Percentiles rank a stretch among this genome's conserved stretches.
Conservation (phyloP, 164 flowering plant species). For the Sedum album region DNA sequence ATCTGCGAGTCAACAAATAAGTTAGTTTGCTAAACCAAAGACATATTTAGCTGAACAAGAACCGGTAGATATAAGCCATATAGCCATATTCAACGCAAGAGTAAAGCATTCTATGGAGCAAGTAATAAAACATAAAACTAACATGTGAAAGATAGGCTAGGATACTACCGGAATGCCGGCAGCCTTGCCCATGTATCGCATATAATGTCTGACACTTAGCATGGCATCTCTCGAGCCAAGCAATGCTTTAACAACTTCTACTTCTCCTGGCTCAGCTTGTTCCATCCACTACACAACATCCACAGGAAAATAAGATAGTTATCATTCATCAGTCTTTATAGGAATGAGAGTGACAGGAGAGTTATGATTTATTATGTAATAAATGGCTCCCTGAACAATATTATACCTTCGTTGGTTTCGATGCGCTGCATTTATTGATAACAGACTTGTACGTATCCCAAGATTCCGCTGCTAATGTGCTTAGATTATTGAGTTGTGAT, state of each 20-base stretch:
- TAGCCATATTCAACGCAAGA: background rate
- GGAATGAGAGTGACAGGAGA: background rate
- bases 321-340: background rate
- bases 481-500: conserved; percentile 40
- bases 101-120: background rate
- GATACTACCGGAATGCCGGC: conserved; percentile 84
- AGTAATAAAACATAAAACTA: background rate
- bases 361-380: background rate
- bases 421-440: conserved; percentile 50
- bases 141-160: conserved; percentile 7
- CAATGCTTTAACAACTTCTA: conserved; percentile 56
- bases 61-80: background rate
- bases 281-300: conserved; percentile 55
- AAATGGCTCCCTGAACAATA: background rate
- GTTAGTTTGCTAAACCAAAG: background rate
- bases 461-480: conserved; percentile 51
- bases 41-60: background rate
- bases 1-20: conserved; percentile 42
- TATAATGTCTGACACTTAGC: conserved; percentile 58
- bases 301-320: background rate
- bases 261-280: conserved; percentile 40
- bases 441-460: conserved; percentile 50
- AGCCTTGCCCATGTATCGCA: conserved; percentile 88
- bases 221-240: conserved; percentile 76
- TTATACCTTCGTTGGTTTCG: conserved; percentile 54